Evolutionary conservation across 352 stramenopile species (phyloP).

Genomic region (Pythium sp.): DNA sequence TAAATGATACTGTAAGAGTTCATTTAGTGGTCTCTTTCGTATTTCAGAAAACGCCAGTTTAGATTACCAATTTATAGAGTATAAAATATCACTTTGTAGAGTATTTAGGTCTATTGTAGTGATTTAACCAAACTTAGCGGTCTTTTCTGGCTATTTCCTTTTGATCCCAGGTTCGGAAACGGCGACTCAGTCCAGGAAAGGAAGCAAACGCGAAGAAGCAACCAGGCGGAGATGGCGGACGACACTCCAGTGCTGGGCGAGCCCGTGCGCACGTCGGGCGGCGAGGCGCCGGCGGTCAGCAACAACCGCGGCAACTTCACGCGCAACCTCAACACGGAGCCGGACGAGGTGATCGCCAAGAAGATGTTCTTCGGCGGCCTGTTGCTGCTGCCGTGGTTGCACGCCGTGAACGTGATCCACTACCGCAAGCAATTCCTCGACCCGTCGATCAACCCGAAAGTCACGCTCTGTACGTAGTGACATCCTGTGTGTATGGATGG

Average conservation of each 20-base stretch:
- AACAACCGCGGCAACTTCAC: slow-evolving; percentile 89
- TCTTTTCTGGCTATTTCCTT: not conserved
- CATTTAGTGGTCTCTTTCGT: not conserved
- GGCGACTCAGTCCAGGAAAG: slow-evolving; percentile 5
- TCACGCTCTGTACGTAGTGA: slow-evolving; percentile 69
- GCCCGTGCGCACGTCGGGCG: slow-evolving; percentile 18
- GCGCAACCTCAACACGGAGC: slow-evolving; percentile 80
- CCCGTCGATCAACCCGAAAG: slow-evolving; percentile 50
- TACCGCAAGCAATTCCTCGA: slow-evolving; percentile 83
- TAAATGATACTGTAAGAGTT: not conserved
- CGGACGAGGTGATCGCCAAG: slow-evolving; percentile 60
- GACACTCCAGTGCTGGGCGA: slow-evolving; percentile 66
- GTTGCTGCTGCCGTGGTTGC: slow-evolving; percentile 74
- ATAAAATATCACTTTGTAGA: not conserved
- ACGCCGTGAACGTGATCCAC: slow-evolving; percentile 80
- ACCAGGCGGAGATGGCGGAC: slow-evolving; percentile 25
- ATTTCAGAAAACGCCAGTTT: not conserved
- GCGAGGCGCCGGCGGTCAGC: slow-evolving; percentile 13
- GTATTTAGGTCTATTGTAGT: not conserved
- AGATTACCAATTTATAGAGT: not conserved
- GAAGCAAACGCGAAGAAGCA: not conserved
- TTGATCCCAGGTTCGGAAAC: not conserved
- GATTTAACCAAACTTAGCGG: no score
- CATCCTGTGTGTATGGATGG: not conserved
- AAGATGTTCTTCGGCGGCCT: slow-evolving; percentile 87